Base-by-base conservation (phyloP, 768 basidiomycete species). In the Hortiboletus campestris region DNA sequence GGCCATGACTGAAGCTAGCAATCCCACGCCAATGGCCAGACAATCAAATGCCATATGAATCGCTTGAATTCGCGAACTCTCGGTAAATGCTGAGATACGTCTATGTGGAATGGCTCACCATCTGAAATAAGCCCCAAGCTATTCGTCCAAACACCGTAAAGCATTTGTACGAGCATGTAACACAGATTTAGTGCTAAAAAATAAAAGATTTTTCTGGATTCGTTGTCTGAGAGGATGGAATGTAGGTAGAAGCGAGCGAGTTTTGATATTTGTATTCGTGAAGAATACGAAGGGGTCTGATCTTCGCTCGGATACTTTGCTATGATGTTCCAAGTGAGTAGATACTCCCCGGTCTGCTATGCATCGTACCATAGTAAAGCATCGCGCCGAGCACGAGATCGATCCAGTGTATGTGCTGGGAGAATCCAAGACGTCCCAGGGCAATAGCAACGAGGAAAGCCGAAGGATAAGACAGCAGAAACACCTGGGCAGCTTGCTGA, bases 1-100 rank as follows among this genome's bases (percentile, higher is more conserved):
- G 2, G 96, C 94, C 89, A 98, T 98, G 6, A 99, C 91, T 10
- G 92, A 95, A 6, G 97, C 97, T 53, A 97, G 85, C 3, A 99
- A 80, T 2, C 97, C 97, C 49, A 99, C 91, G 0, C 85, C 94
- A 49, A 99, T 93, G 1, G 96, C 96, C 82, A 98, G 85, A 67
- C 97, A 98, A 74, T 99, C 97, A 63, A 99, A 99, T 12, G 94
- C 92, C 97, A 98, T 99, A 67, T 99, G 97, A 36, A 99, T 98
- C 20, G 97, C 96, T 98, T 61, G 25, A 48, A 41, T 43, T 19
- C 17, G 32, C 17, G 6, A 53, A 47, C 42, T 49, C 9, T 59
- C 47, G 55, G 50, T 41, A 12, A 47, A 53, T 29, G 41, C 17
- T 31, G 44, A 53, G n/a, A 31, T 7, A 13, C n/a, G 40, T 17